A percentile compares a stretch with the other conserved stretches of the same genome.
Conservation (phyloP, 2,329 filamentous ascomycete species). For the Myriosclerotinia curreyana region DNA sequence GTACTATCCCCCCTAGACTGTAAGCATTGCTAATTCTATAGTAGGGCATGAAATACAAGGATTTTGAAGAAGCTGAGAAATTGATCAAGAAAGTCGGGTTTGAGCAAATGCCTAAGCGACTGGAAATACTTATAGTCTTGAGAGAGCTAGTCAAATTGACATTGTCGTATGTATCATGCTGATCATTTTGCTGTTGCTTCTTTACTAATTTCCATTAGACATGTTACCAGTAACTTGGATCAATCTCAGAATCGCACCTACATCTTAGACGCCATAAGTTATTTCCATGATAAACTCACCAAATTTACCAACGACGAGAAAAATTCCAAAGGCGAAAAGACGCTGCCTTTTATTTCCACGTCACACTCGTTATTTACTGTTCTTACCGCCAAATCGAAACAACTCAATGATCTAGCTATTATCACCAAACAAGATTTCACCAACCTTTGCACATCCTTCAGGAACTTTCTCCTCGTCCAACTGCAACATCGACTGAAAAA, state of each 20-base stretch:
- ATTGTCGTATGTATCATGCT: slow-evolving; percentile 29
- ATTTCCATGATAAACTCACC: slow-evolving; percentile 31
- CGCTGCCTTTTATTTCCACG: slow-evolving; percentile 30
- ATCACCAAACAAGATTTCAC: slow-evolving; percentile 28
- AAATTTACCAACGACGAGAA: slow-evolving; percentile 28
- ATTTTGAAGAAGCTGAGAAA: slow-evolving; percentile 40
- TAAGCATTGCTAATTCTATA: slow-evolving; percentile 13
- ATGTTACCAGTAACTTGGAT: slow-evolving; percentile 33
- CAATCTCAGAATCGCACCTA: slow-evolving; percentile 35
- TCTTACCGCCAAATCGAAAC: slow-evolving; percentile 25
- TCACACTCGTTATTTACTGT: slow-evolving; percentile 29
- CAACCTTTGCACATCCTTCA: slow-evolving; percentile 25
- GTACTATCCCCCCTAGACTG: background rate
- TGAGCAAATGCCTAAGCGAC: slow-evolving; percentile 15
- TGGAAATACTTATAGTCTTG: slow-evolving; percentile 5
- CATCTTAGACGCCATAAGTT: slow-evolving; percentile 29
- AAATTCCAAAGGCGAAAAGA: slow-evolving; percentile 25
- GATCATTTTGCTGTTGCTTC: background rate
- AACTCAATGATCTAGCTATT: slow-evolving; percentile 29
- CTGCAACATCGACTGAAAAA: slow-evolving; percentile 29
- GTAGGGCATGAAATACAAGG: slow-evolving; percentile 40
- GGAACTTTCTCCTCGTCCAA: slow-evolving; percentile 28
- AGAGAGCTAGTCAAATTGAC: slow-evolving; percentile 33
- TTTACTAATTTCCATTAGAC: slow-evolving; percentile 27
- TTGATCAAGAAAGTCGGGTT: slow-evolving; percentile 18